phyloP scores from a whole-genome alignment of 345 rosid genomes.

The Pistacia atlantica region DNA sequence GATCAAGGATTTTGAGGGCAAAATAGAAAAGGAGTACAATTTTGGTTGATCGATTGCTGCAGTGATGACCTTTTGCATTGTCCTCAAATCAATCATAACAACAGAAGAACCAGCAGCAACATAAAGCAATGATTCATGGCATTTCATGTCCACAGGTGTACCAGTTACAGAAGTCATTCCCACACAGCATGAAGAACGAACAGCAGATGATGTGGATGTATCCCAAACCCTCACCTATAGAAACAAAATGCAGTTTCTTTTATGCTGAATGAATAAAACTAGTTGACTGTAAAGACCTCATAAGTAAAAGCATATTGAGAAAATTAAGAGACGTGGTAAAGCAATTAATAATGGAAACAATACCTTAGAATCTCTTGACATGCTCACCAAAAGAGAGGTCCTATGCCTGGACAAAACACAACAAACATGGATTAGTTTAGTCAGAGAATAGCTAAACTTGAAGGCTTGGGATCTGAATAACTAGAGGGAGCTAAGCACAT shows the following conservation, averaged over 20 bases:
- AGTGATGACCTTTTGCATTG: slow-evolving; percentile 56
- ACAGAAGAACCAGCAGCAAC: slow-evolving; percentile 69
- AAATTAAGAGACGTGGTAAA: not conserved
- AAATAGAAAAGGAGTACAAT: slow-evolving; percentile 44
- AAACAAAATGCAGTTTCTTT: slow-evolving; percentile 5
- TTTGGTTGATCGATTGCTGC: slow-evolving; percentile 37
- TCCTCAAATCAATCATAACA: slow-evolving; percentile 58
- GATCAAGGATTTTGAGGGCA: slow-evolving; percentile 52
- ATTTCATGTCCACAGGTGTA: slow-evolving; percentile 50
- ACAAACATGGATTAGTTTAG: not conserved
- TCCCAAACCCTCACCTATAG: slow-evolving; percentile 74
- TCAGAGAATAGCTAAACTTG: not conserved
- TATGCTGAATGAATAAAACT: not conserved
- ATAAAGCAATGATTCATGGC: slow-evolving; percentile 62
- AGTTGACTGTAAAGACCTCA: not conserved
- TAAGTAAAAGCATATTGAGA: not conserved
- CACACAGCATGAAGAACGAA: slow-evolving; percentile 65
- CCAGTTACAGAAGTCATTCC: slow-evolving; percentile 61
- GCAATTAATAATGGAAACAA: not conserved
- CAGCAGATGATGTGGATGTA: slow-evolving; percentile 46
- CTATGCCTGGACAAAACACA: slow-evolving; percentile 45
- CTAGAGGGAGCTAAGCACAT: not conserved
- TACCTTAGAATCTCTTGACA: slow-evolving; percentile 72
- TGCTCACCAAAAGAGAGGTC: slow-evolving; percentile 53
- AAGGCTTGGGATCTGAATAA: not conserved